Conservation (phyloP, 768 basidiomycete species). For the Tricholomella constricta region DNA sequence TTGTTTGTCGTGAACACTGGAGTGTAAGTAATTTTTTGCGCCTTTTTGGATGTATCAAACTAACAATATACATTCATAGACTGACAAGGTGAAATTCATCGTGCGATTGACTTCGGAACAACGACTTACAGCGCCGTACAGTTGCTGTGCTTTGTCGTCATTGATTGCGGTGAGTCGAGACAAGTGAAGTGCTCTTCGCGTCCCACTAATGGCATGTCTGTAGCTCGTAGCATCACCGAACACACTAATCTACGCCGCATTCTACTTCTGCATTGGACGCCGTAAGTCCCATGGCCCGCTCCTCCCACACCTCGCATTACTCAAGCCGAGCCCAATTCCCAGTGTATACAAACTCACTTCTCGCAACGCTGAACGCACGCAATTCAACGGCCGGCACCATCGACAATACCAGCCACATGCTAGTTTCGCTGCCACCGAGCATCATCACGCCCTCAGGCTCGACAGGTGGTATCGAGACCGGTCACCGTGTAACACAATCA, state of each 20-base stretch:
- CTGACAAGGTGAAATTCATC: slow-evolving; percentile 7
- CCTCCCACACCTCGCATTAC: too few species aligned
- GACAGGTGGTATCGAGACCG: neutral
- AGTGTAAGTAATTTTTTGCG: slow-evolving; percentile 9
- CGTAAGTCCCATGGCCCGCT: slow-evolving; percentile 21
- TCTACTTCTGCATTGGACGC: slow-evolving; percentile 36
- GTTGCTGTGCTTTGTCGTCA: slow-evolving; percentile 11
- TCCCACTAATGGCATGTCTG: neutral
- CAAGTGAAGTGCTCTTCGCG: neutral
- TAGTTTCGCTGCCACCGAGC: slow-evolving; percentile 14
- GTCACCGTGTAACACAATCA: neutral
- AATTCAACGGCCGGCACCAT: slow-evolving; percentile 9
- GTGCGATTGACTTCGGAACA: too few species aligned
- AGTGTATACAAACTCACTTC: slow-evolving; percentile 33
- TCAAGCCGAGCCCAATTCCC: neutral
- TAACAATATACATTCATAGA: neutral
- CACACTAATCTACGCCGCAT: slow-evolving; percentile 32
- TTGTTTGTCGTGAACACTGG: slow-evolving; percentile 25
- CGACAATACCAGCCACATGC: slow-evolving; percentile 17
- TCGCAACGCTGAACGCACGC: slow-evolving; percentile 24
- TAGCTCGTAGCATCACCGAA: slow-evolving; percentile 28
- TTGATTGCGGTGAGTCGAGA: slow-evolving; percentile 9
- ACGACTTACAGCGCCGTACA: neutral
- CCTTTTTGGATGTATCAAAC: neutral
- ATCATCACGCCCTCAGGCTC: slow-evolving; percentile 2